Base-by-base conservation (phyloP, 768 basidiomycete species). In the Cystobasidium tubakii region DNA sequence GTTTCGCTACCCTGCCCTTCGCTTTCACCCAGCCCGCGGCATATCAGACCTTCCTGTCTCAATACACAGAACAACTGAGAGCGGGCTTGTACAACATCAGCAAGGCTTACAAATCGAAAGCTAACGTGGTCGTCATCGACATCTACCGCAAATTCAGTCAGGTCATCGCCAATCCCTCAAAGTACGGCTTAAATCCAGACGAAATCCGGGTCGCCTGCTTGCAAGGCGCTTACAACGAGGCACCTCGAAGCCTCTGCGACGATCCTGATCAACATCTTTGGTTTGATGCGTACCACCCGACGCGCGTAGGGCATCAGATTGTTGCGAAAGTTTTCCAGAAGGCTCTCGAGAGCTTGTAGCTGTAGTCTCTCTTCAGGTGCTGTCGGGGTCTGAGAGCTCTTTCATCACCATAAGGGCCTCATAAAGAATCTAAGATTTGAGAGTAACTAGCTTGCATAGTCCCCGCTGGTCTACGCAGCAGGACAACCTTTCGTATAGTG, bases 211-310 rank as follows among this genome's bases (percentile, higher is more conserved):
- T 25, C 2, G 33, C 63, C 25, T 65, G 63, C 39, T 39, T 46
- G 43, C 33, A 65, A 46, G 63, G 63, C 6, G 63, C 43, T 13
- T 65, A 65, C 25, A 33, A 19, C 13, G 63, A 65, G 23, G 23
- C 43, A 46, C 23, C 23, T 12, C 12, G 34, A 25, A 42, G 63
- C 25, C 23, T 46, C 4, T 39, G 34, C 34, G 39, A 65, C 13
- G 39, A 65, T n/a, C 33, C 34, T 39, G 63, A 65, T 27, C 4
- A 42, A 25, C 39, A 65, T 46, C 63, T 65, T 3, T 65, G 34
- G 36, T 65, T 39, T 19, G 63, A 65, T 43, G 31, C 36, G 23
- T 65, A 65, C 34, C 63, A 65, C 34, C 63, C 63, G 17, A 42
- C 63, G 39, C 63, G 63, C 39, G 25, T 39, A 19, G 63, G 63